Evolutionary conservation across 768 basidiomycete genomes (phyloP).

Genomic region (Suillus subalutaceus): DNA sequence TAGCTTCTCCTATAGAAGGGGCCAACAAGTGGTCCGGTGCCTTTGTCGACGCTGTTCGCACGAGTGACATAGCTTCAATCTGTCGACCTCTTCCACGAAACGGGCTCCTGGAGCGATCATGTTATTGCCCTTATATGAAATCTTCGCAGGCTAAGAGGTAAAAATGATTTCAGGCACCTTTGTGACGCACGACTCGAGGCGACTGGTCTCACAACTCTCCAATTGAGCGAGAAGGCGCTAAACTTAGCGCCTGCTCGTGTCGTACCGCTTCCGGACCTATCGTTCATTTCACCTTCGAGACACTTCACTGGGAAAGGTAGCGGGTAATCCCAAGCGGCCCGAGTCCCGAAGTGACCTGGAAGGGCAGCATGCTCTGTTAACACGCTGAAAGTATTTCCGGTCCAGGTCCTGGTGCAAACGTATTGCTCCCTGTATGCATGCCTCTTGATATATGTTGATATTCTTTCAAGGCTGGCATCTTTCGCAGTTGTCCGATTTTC

Average conservation of each 20-base stretch:
- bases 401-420: constrained; percentile 33
- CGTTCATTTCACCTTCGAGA: constrained; percentile 67
- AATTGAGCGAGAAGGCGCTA: constrained; percentile 18
- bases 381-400: constrained; percentile 53
- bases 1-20: constrained; percentile 13
- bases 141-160: constrained; percentile 47
- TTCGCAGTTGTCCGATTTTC: constrained; percentile 43
- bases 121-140: constrained; percentile 55
- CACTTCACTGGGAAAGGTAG: constrained; percentile 48
- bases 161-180: constrained; percentile 36
- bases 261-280: constrained; percentile 51
- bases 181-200: constrained; percentile 38
- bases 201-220: constrained; percentile 22
- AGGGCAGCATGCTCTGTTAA: constrained; percentile 56
- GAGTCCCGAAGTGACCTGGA: constrained; percentile 47
- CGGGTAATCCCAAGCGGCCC: constrained; percentile 49
- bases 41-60: constrained; percentile 14
- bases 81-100: constrained; percentile 22
- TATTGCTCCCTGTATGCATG: neutral
- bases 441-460: neutral
- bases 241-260: constrained; percentile 32
- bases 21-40: constrained; percentile 23
- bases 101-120: constrained; percentile 50
- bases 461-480: constrained; percentile 31
- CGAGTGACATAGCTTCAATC: constrained; percentile 8